These are phyloP conservation scores for Dorcoceras hygrometricum DNA, from an alignment of 257 asterid genomes.

Conservation along the genomic window DNA sequence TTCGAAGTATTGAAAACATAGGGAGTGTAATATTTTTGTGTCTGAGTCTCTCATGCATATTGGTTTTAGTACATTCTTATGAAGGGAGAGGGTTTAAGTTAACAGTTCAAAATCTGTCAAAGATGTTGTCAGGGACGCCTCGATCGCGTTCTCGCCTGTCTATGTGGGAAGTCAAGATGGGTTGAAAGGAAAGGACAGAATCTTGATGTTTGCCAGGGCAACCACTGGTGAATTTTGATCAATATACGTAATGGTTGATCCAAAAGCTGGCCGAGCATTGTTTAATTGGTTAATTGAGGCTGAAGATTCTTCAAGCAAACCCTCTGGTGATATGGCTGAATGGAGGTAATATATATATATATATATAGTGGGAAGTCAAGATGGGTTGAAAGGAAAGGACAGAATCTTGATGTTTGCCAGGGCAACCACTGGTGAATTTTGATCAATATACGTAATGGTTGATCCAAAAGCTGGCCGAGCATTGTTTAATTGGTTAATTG, in stretches of 20 bases:
- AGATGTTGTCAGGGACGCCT: background rate
- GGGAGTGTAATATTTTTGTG: too few species aligned
- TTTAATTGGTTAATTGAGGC: conserved; percentile 4
- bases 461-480: background rate
- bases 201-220: background rate
- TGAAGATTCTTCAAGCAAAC: conserved; percentile 17
- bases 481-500: background rate
- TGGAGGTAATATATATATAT: conserved; percentile 6
- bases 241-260: conserved; percentile 1
- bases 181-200: background rate
- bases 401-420: background rate
- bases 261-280: background rate
- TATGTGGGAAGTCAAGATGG: background rate
- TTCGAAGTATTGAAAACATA: too few species aligned
- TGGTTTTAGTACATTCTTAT: background rate
- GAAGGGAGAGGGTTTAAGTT: too few species aligned
- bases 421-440: background rate
- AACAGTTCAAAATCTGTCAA: background rate
- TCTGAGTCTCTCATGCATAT: background rate
- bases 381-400: background rate
- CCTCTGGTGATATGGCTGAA: conserved; percentile 14
- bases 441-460: background rate
- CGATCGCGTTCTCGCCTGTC: background rate
- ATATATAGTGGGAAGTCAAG: background rate
- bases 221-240: background rate